Conservation (phyloP, 345 rosid genomes). For the Populus davidiana region DNA sequence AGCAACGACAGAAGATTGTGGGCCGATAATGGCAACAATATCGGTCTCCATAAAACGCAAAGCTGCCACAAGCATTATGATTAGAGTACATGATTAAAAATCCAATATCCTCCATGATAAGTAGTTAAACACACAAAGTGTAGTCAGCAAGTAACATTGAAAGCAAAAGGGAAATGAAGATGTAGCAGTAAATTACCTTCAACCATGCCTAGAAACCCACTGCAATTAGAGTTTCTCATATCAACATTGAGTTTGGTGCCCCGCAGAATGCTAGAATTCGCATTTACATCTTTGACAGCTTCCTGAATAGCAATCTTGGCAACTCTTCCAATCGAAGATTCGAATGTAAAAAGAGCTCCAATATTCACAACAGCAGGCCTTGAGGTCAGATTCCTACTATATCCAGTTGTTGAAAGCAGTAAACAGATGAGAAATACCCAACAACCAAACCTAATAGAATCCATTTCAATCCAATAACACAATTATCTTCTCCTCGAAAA, state of each 20-base stretch:
- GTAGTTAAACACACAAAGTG: background rate
- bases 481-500: conserved; percentile 10
- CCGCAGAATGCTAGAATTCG: conserved; percentile 54
- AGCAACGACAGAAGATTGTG: conserved; percentile 82
- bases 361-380: conserved; percentile 64
- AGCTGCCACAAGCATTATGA: conserved; percentile 44
- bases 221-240: conserved; percentile 66
- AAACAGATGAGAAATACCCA: conserved; percentile 33
- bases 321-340: conserved; percentile 71
- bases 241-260: conserved; percentile 49
- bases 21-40: conserved; percentile 71
- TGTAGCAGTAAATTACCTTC: conserved; percentile 53
- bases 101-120: conserved; percentile 3
- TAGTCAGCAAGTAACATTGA: conserved; percentile 2
- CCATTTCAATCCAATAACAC: conserved; percentile 35
- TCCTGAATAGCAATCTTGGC: conserved; percentile 82
- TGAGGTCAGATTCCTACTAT: conserved; percentile 39
- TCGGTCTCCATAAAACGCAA: conserved; percentile 84
- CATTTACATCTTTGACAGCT: conserved; percentile 88
- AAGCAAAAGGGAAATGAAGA: background rate
- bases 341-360: conserved; percentile 65
- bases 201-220: conserved; percentile 82
- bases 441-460: conserved; percentile 26
- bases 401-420: conserved; percentile 31
- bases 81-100: background rate